These are phyloP conservation scores for Talaromyces liani DNA, from an alignment of 495 filamentous ascomycete species.

Conservation along the genomic window DNA sequence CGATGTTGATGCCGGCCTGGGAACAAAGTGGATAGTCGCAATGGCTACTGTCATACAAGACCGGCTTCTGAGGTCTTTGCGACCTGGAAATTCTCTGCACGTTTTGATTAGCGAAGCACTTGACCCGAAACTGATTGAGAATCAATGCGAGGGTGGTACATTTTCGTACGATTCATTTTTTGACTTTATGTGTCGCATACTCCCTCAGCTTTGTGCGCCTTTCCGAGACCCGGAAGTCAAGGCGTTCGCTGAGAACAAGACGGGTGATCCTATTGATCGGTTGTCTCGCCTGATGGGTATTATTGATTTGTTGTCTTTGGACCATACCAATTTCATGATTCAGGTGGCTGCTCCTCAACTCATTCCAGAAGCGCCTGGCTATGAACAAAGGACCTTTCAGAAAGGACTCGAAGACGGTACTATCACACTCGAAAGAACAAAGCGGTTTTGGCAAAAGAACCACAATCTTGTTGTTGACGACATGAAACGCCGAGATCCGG, in stretches of 20 bases:
- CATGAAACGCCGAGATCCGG: conserved; percentile 62
- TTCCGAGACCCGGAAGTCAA: conserved; percentile 82
- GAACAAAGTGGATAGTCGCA: conserved; percentile 67
- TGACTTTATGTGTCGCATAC: conserved; percentile 73
- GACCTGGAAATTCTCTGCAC: conserved; percentile 72
- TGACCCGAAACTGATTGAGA: conserved; percentile 67
- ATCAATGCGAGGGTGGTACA: conserved; percentile 68
- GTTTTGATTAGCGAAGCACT: conserved; percentile 77
- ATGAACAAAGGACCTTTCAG: conserved; percentile 74
- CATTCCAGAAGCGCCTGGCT: conserved; percentile 69
- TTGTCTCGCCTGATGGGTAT: conserved; percentile 76
- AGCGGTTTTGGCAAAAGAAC: conserved; percentile 65
- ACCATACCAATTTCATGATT: conserved; percentile 92
- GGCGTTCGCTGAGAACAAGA: conserved; percentile 62
- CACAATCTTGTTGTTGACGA: conserved; percentile 63
- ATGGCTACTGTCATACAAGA: conserved; percentile 81
- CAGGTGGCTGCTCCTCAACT: conserved; percentile 72
- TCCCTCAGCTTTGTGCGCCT: conserved; percentile 93
- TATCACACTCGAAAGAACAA: conserved; percentile 50
- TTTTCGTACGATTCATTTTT: conserved; percentile 97
- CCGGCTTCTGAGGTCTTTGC: conserved; percentile 76
- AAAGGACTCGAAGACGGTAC: conserved; percentile 58
- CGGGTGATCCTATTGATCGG: conserved; percentile 76
- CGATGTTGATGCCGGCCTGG: conserved; percentile 63
- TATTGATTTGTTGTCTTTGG: conserved; percentile 85